Conservation (phyloP, 345 rosid genomes). For the Anacardium occidentale region DNA sequence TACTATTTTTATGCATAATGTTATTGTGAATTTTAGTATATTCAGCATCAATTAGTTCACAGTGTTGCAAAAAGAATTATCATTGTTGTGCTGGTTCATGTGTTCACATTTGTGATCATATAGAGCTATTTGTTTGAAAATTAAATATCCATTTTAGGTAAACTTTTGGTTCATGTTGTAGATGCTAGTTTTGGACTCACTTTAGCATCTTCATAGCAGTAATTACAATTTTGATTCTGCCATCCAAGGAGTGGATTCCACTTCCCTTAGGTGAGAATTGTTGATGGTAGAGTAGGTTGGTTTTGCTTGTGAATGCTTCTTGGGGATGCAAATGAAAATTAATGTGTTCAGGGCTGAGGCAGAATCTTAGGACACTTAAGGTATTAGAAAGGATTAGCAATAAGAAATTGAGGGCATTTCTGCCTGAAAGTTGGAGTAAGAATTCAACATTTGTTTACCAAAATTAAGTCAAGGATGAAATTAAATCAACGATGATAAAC, state of each 20-base stretch:
- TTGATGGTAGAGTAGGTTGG: conserved; percentile 11
- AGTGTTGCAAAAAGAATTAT: background rate
- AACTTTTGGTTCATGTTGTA: background rate
- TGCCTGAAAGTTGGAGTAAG: background rate
- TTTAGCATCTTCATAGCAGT: background rate
- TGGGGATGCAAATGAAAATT: background rate
- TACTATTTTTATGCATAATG: background rate
- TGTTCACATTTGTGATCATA: background rate
- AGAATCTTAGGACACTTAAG: conserved; percentile 1
- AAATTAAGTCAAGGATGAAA: background rate
- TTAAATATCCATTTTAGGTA: no score
- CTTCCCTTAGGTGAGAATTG: background rate
- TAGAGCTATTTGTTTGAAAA: background rate
- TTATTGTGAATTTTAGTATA: background rate
- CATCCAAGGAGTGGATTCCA: background rate
- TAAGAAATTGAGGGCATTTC: background rate
- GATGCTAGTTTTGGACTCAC: background rate
- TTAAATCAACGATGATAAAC: no score
- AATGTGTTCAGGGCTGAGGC: background rate
- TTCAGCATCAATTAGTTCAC: background rate
- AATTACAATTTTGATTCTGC: background rate
- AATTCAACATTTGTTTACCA: background rate
- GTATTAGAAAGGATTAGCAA: background rate
- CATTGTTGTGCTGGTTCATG: background rate
- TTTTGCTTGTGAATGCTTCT: background rate